Evolutionary conservation across 208 protist genomes (phyloP).

Genomic region (Phytomonas sp.): DNA sequence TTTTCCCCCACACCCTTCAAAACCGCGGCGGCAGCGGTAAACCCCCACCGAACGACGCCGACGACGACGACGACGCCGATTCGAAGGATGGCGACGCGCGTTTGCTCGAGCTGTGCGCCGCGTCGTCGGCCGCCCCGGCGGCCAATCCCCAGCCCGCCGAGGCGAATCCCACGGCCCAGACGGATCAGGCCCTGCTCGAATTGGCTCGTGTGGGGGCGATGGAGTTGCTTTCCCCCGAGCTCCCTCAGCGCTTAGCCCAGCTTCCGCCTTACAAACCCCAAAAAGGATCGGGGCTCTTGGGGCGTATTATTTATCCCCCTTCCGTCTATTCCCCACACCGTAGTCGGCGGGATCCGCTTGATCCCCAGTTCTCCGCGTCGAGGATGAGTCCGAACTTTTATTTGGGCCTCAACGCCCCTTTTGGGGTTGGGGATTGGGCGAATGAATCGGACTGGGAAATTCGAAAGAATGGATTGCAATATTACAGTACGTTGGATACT

Average conservation of each 20-base stretch:
- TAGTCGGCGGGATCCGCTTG: constrained; percentile 45
- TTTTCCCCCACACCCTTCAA: no score
- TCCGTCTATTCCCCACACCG: constrained; percentile 70
- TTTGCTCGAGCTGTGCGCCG: no score
- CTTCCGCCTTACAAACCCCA: constrained; percentile 38
- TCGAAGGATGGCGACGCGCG: background rate
- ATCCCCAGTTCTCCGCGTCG: background rate
- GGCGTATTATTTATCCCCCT: constrained; percentile 44
- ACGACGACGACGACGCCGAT: constrained; percentile 3
- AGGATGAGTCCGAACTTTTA: no score
- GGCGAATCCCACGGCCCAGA: background rate
- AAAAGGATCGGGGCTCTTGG: constrained; percentile 36
- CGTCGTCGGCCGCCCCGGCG: no score
- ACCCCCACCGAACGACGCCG: constrained; percentile 1
- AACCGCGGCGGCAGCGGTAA: no score
- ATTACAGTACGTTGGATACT: constrained; percentile 19
- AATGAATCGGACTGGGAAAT: no score
- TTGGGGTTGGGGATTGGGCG: no score
- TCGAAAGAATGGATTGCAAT: constrained; percentile 6
- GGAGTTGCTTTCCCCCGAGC: constrained; percentile 42
- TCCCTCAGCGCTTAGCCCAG: constrained; percentile 13
- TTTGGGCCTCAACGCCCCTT: no score
- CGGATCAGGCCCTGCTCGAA: constrained; percentile 37
- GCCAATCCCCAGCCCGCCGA: no score
- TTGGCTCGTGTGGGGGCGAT: constrained; percentile 62